Base-by-base conservation (phyloP, 257 asterid species). In the Pogostemon cablin region DNA sequence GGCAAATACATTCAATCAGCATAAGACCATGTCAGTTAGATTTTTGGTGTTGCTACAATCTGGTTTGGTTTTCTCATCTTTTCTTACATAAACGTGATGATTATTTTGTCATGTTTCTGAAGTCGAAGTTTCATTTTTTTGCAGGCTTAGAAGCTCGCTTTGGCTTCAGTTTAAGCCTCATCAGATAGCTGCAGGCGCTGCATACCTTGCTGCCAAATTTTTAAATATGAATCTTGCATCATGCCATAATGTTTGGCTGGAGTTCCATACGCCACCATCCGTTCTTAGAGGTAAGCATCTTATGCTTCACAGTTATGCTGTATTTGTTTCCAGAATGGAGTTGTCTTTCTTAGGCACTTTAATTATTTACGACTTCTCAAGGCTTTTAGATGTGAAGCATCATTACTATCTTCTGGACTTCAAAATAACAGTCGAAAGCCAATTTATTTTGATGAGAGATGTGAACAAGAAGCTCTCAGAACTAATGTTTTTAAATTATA, bases 161-260 rank as follows among this genome's bases (percentile, higher is more conserved):
- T 95, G 99, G 98, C 98, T 95, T 68, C 99, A 95, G 84, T 95
- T 95, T 93, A 91, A 91, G 79, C 96, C 99, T 72, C 90, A 95
- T 48, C 98, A 95, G 83, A 95, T 95, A 69, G 99, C 99, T 80
- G 99, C 96, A 43, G 99, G 98, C 70, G 96, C 97, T 75, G 99
- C 99, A 34, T 95, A 91, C 75, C 97, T 91, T 73, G 98, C 99
- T 75, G 89, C 98, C n/a, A 91, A 95, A 62, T 78, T 79, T 67
- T 79, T 95, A 59, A 86, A 86, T 75, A 77, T 95, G 93, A 87
- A 91, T 81, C 90, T 88, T 67, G 70, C 96, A 49, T 89, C 97
- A 3, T 80, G 85, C 73, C 90, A 89, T 70, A 71, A 50, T 67
- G 86, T 91, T 50, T 91, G 98, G 98, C 78, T 77, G 25, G 96